A percentile compares a stretch with the other conserved stretches of the same genome.
phyloP scores from a whole-genome alignment of 2,329 filamentous ascomycete genomes.

The Penicillium palitans region DNA sequence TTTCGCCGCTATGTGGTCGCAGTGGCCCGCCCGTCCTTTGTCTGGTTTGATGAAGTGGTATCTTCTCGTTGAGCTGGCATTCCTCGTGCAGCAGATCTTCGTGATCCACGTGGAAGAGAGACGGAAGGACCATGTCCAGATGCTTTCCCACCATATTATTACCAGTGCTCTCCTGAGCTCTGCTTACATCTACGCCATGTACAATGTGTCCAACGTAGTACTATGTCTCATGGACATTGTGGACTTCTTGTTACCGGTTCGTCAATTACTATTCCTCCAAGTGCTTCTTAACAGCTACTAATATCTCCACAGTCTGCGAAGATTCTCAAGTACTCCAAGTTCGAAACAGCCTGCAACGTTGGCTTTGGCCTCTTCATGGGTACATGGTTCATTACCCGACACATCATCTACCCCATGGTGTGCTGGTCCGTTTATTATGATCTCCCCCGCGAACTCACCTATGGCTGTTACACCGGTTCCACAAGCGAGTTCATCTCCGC shows the following conservation, averaged over 20 bases:
- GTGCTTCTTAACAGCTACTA: conserved; percentile 3
- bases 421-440: conserved; percentile 76
- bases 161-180: conserved; percentile 77
- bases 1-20: conserved; percentile 74
- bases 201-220: conserved; percentile 83
- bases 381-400: conserved; percentile 79
- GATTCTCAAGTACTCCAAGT: conserved; percentile 86
- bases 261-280: conserved; percentile 29
- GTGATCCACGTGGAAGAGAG: conserved; percentile 93
- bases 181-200: conserved; percentile 85
- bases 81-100: conserved; percentile 91
- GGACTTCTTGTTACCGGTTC: conserved; percentile 81
- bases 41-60: conserved; percentile 79
- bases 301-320: conserved; percentile 68
- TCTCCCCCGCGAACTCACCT: conserved; percentile 63
- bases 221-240: conserved; percentile 92
- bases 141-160: conserved; percentile 92
- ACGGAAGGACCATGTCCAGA: conserved; percentile 92
- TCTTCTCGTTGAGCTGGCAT: conserved; percentile 83
- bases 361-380: conserved; percentile 84
- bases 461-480: conserved; percentile 68
- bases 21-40: conserved; percentile 79
- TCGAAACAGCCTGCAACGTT: conserved; percentile 72
- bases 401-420: conserved; percentile 74
- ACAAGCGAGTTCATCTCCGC: conserved; percentile 37